Base-by-base conservation (phyloP, 176 grass and related monocot genomes). In the Poa pratensis region DNA sequence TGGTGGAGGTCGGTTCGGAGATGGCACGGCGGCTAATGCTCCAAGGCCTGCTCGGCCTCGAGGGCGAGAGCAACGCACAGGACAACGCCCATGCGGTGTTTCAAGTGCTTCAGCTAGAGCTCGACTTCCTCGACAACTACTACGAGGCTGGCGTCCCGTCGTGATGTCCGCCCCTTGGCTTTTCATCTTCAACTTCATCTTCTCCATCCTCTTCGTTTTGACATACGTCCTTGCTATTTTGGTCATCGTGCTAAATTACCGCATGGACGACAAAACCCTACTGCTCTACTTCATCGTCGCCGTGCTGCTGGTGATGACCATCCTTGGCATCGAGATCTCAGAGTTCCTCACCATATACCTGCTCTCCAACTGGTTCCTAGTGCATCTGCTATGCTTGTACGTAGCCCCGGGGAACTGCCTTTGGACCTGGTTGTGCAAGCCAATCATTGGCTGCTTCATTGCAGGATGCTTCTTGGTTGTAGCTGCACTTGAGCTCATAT, bases 61-160 rank as follows among this genome's bases (percentile, higher is more conserved):
- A 23, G 1, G 0, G 57, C 5, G 7, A 7, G 9, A n/a, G 57
- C 1, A 5, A 17, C 0, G 19, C 32, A 1, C 13, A 22, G 0
- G 67, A 17, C 9, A 73, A 46, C 0, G 8, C 52, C 51, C 28
- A 76, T 60, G 57, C 10, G 24, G 18, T 65, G 3, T 86, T 79
- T 7, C 4, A n/a, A 6, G 63, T 86, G 37, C 6, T 86, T 1
- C 35, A 69, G 4, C 6, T 48, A 12, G 75, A 86, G 51, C 84
- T 86, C 12, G 13, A 79, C 51, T 86, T 86, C 64, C 37, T 86
- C 11, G 50, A 86, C 0, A 48, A 59, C 50, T 86, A 86, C 64
- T 79, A 86, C 51, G 48, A 71, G 7, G 18, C 51, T 0, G 62
- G 11, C 1, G 17, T 55, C 17, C 83, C 84, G 50, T 71, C 0